Evolutionary conservation across 768 basidiomycete species (phyloP).

Genomic region (Botryobasidium botryosum): DNA sequence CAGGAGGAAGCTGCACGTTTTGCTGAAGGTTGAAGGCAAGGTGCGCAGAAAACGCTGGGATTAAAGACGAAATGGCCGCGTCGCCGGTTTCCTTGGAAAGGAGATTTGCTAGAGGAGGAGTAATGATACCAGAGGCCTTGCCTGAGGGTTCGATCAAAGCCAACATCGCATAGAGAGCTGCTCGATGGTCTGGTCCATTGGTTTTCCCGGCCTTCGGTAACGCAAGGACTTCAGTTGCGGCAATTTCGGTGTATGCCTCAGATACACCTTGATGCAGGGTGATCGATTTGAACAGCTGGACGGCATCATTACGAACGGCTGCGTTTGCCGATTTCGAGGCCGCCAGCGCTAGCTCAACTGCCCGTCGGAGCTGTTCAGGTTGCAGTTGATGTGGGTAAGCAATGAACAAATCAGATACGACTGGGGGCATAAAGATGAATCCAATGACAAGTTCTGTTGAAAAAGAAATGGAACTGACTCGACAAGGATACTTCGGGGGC

Average conservation of each 20-base stretch:
- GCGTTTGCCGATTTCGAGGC: slow-evolving; percentile 61
- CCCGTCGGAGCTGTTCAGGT: slow-evolving; percentile 30
- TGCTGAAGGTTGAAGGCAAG: slow-evolving; percentile 33
- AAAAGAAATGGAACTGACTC: slow-evolving; percentile 26
- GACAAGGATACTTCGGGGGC: slow-evolving; percentile 64
- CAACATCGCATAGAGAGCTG: slow-evolving; percentile 68
- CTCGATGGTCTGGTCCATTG: slow-evolving; percentile 69
- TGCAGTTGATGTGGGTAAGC: slow-evolving; percentile 36
- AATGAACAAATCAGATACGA: slow-evolving; percentile 39
- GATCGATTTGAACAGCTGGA: slow-evolving; percentile 38
- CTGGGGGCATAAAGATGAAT: slow-evolving; percentile 18
- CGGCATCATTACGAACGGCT: slow-evolving; percentile 37
- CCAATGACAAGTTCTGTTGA: neutral
- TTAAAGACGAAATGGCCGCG: slow-evolving; percentile 35
- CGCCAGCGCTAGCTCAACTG: slow-evolving; percentile 43
- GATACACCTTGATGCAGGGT: slow-evolving; percentile 19
- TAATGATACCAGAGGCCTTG: slow-evolving; percentile 31
- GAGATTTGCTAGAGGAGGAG: slow-evolving; percentile 26
- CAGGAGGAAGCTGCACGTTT: slow-evolving; percentile 27
- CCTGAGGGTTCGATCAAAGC: slow-evolving; percentile 32
- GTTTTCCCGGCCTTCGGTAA: slow-evolving; percentile 76
- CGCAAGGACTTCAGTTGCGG: slow-evolving; percentile 48
- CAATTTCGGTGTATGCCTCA: slow-evolving; percentile 26
- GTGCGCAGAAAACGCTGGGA: slow-evolving; percentile 39
- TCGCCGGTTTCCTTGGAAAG: slow-evolving; percentile 71